Evolutionary conservation across 164 flowering plant species (phyloP).

Genomic region (Magnolia sinica): DNA sequence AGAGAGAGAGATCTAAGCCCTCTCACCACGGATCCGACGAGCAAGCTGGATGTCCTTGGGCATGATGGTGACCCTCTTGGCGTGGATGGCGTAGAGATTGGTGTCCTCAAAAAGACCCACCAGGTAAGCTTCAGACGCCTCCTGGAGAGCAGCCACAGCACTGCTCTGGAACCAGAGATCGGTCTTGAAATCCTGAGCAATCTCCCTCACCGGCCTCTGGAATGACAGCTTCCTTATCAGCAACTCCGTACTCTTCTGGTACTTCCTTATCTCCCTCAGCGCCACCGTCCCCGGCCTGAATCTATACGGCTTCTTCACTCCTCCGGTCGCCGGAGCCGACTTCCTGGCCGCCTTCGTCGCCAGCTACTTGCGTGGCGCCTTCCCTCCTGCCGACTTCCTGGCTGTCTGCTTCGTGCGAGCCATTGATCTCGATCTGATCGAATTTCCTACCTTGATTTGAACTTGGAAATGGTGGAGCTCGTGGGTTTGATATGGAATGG

Average conservation of each 20-base stretch:
- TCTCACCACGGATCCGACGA: constrained; percentile 23
- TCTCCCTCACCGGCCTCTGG: constrained; percentile 50
- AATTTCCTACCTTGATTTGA: neutral
- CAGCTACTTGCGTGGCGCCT: constrained; percentile 23
- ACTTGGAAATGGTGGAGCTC: neutral
- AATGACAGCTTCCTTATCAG: constrained; percentile 50
- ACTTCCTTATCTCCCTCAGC: constrained; percentile 44
- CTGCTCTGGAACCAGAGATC: constrained; percentile 21
- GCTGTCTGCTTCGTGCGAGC: constrained; percentile 23
- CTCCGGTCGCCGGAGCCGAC: constrained; percentile 23
- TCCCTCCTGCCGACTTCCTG: constrained; percentile 21
- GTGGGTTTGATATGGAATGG: neutral
- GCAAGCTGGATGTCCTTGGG: constrained; percentile 26
- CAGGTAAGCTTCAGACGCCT: constrained; percentile 23
- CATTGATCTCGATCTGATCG: neutral
- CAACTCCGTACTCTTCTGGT: constrained; percentile 52
- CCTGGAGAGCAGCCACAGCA: constrained; percentile 24
- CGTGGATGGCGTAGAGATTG: constrained; percentile 25
- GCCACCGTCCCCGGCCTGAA: constrained; percentile 38
- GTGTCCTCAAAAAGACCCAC: constrained; percentile 27
- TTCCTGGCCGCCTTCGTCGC: constrained; percentile 23
- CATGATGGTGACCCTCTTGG: constrained; percentile 26
- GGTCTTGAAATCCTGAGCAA: constrained; percentile 53
- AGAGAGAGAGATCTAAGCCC: neutral
- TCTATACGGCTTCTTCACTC: constrained; percentile 22